A percentile compares a stretch with the other conserved stretches of the same genome.
phyloP scores from a whole-genome alignment of 768 basidiomycete genomes.

The Serendipita vermifera region DNA sequence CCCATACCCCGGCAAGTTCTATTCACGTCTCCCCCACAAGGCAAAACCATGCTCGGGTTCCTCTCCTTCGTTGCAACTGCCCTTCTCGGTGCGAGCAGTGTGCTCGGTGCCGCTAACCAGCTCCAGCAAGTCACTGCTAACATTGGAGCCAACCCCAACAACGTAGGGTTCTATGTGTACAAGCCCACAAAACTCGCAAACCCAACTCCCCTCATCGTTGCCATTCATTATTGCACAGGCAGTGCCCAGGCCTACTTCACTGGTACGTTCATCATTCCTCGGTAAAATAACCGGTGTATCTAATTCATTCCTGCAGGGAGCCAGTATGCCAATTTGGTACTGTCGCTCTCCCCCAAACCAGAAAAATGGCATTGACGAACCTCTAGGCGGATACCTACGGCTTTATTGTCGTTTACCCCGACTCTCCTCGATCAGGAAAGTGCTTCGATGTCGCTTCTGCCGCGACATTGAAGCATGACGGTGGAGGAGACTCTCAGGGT shows the following conservation, averaged over 20 bases:
- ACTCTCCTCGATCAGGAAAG: constrained; percentile 1
- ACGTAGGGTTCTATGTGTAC: constrained; percentile 32
- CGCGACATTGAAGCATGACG: constrained; percentile 42
- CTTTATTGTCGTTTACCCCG: constrained; percentile 40
- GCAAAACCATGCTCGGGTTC: too few relatives aligned
- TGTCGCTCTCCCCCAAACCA: too few relatives aligned
- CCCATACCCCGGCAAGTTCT: too few relatives aligned
- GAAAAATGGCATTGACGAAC: too few relatives aligned
- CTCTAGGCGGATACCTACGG: constrained; percentile 36
- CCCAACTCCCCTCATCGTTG: constrained; percentile 36
- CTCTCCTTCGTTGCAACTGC: too few relatives aligned
- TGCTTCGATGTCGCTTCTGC: constrained; percentile 32
- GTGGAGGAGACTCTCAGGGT: constrained; percentile 41
- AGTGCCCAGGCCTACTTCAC: constrained; percentile 40
- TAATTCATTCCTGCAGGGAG: constrained; percentile 14
- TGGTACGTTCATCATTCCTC: constrained; percentile 20
- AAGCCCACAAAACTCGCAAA: constrained; percentile 27
- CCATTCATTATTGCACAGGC: constrained; percentile 37
- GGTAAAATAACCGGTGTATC: not conserved
- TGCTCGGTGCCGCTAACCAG: not conserved
- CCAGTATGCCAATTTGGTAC: constrained; percentile 37
- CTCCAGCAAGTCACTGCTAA: constrained; percentile 16
- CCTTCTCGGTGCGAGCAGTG: not conserved
- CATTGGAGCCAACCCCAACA: constrained; percentile 42
- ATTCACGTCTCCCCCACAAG: too few relatives aligned